Conservation (phyloP, 164 flowering plant genomes). For the Vitis rotundifolia region DNA sequence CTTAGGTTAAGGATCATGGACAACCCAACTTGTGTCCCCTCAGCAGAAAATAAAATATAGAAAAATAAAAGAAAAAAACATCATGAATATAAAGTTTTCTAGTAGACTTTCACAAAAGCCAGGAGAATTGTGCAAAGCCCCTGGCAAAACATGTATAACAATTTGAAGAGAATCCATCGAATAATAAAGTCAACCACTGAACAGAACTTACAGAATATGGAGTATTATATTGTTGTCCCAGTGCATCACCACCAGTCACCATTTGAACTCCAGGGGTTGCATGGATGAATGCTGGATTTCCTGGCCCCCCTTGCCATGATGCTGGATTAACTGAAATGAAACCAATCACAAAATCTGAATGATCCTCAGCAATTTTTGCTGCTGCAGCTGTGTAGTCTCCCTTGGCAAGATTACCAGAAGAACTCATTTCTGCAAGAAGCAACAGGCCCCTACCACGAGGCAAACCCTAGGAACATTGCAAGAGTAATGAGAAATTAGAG, state of each 20-base stretch:
- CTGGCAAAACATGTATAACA: neutral
- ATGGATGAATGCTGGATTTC: constrained; percentile 77
- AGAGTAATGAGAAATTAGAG: neutral
- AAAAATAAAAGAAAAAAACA: no score
- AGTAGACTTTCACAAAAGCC: neutral
- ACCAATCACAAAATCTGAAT: constrained; percentile 96
- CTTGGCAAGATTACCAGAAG: constrained; percentile 90
- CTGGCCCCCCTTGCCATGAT: constrained; percentile 81
- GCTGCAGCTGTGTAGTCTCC: constrained; percentile 98
- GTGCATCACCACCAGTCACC: constrained; percentile 87
- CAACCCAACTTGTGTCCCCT: no score
- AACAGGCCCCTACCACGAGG: constrained; percentile 89
- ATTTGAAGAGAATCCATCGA: neutral
- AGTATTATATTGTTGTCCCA: constrained; percentile 96
- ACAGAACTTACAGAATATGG: constrained; percentile 76
- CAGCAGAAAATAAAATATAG: no score
- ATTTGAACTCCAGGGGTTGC: constrained; percentile 88
- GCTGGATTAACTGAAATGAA: constrained; percentile 98
- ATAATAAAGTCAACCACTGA: neutral
- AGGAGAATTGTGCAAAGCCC: neutral
- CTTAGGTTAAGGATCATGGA: no score
- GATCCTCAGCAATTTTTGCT: constrained; percentile 80
- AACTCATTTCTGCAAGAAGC: constrained; percentile 98
- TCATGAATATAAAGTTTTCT: no score
- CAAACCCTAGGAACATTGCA: constrained; percentile 59